These are phyloP conservation scores for Calonectria hongkongensis DNA, from an alignment of 2,329 filamentous ascomycete genomes.

Conservation along the genomic window DNA sequence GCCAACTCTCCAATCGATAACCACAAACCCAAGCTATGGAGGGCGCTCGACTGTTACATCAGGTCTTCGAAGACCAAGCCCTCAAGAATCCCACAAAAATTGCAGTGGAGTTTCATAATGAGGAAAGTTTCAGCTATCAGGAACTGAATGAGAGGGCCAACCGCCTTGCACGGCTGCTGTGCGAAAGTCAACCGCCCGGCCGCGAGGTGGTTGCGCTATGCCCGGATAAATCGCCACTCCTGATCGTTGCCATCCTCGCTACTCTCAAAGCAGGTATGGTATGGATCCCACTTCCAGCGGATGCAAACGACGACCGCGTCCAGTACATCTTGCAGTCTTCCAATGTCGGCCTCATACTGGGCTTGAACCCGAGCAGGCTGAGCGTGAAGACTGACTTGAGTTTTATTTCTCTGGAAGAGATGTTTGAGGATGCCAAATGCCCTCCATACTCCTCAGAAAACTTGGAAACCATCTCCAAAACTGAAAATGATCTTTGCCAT, in stretches of 20 bases:
- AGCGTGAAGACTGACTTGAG: not conserved
- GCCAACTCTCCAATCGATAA: not conserved
- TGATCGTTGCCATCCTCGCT: not conserved
- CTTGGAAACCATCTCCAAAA: not conserved
- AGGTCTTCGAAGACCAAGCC: constrained; percentile 2
- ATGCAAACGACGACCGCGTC: not conserved
- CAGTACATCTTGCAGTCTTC: constrained; percentile 2
- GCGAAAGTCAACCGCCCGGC: not conserved
- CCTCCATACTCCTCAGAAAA: not conserved
- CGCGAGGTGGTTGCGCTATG: not conserved
- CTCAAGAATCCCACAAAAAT: not conserved
- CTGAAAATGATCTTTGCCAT: not conserved
- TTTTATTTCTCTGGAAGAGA: not conserved
- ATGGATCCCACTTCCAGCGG: not conserved
- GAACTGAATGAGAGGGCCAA: constrained; percentile 5
- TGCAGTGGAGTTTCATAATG: not conserved
- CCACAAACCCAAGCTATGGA: not conserved
- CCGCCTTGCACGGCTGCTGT: not conserved
- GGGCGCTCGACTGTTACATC: not conserved
- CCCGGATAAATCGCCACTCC: not conserved
- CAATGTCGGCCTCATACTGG: not conserved
- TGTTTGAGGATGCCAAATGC: not conserved
- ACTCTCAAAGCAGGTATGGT: not conserved
- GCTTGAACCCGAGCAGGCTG: not conserved
- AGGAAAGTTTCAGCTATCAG: not conserved